These are phyloP conservation scores for Ophiostoma australiae DNA, from an alignment of 2,329 filamentous ascomycete species.

Conservation along the genomic window DNA sequence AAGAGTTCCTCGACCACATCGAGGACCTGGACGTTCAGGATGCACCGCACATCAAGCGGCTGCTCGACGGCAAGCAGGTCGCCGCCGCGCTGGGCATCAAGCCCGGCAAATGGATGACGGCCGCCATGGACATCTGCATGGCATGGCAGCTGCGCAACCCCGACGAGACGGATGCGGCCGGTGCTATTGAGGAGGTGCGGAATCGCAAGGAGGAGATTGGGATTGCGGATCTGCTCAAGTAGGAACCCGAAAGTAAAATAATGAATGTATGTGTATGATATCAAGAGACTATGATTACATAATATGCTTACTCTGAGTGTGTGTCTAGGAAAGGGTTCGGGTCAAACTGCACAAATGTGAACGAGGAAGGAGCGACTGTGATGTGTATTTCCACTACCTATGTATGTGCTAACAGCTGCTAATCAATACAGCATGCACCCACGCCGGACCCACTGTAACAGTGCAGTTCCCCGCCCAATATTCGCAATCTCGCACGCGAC, in stretches of 20 bases:
- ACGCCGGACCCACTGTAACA: background rate
- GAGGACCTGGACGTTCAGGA: conserved; percentile 52
- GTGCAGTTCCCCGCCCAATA: background rate
- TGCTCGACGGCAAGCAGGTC: conserved; percentile 72
- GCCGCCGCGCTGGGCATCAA: conserved; percentile 62
- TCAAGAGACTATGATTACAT: background rate
- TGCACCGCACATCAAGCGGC: conserved; percentile 53
- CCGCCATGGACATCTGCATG: conserved; percentile 72
- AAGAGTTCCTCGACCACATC: conserved; percentile 52
- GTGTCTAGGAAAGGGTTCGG: background rate
- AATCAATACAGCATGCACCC: background rate
- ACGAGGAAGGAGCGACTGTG: background rate
- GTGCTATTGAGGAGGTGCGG: conserved; percentile 57
- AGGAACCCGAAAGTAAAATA: background rate
- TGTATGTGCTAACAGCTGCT: background rate
- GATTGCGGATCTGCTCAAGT: conserved; percentile 31
- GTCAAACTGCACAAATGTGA: background rate
- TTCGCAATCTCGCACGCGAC: conserved; percentile 1
- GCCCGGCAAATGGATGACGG: conserved; percentile 78
- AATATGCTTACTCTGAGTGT: background rate
- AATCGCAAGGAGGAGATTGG: conserved; percentile 49
- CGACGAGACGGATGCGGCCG: conserved; percentile 52
- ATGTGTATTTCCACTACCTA: background rate
- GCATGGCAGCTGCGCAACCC: conserved; percentile 87
- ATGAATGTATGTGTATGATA: background rate